Conservation (phyloP, 768 basidiomycete genomes). For the Naganishia friedmannii region DNA sequence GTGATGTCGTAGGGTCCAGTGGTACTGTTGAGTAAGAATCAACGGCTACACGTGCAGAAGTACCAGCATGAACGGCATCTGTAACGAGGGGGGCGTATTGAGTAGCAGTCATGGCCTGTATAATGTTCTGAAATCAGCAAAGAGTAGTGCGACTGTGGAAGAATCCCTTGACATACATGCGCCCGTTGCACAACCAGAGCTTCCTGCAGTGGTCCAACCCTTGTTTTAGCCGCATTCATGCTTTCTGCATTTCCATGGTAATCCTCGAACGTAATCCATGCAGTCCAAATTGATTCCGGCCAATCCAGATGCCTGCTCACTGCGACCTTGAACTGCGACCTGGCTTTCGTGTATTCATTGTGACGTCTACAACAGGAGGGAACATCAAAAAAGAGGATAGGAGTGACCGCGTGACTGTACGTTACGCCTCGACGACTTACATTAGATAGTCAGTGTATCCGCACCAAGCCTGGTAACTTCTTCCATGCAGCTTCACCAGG, state of each 20-base stretch:
- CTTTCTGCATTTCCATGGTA: slow-evolving; percentile 70
- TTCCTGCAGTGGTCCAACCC: slow-evolving; percentile 34
- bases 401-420: neutral
- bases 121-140: neutral
- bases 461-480: slow-evolving; percentile 72
- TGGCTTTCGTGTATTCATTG: slow-evolving; percentile 58
- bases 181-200: slow-evolving; percentile 35
- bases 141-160: neutral
- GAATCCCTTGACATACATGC: slow-evolving; percentile 52
- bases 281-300: slow-evolving; percentile 91
- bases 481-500: slow-evolving; percentile 66
- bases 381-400: neutral
- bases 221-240: slow-evolving; percentile 37
- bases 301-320: slow-evolving; percentile 78
- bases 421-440: slow-evolving; percentile 54
- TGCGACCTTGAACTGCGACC: slow-evolving; percentile 66
- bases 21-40: neutral
- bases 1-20: neutral
- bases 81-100: neutral
- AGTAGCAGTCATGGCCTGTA: neutral
- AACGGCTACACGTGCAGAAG: neutral
- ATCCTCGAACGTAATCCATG: slow-evolving; percentile 84
- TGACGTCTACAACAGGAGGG: slow-evolving; percentile 40
- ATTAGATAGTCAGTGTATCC: slow-evolving; percentile 70
- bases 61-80: neutral